Evolutionary conservation across 2,329 filamentous ascomycete genomes (phyloP).

Genomic region (Ophiostoma pallidulum): DNA sequence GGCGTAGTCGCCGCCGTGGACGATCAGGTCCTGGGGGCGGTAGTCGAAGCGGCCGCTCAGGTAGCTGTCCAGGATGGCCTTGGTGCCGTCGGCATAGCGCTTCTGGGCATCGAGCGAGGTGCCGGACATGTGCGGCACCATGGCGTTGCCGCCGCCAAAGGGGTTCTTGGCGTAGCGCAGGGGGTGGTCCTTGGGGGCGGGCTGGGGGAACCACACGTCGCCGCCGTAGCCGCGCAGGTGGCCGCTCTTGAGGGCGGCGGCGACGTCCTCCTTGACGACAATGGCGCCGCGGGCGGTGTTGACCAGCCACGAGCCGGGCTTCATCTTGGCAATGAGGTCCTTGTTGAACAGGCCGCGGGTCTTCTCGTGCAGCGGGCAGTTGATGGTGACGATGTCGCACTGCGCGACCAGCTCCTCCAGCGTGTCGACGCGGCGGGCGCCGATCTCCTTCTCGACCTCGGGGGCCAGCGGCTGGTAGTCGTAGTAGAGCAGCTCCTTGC

Average conservation of each 20-base stretch:
- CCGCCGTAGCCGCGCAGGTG: constrained; percentile 85
- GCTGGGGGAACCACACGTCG: constrained; percentile 96
- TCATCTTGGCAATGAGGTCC: constrained; percentile 96
- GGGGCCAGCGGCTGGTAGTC: constrained; percentile 91
- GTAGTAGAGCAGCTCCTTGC: constrained; percentile 98
- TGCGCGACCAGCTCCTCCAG: constrained; percentile 91
- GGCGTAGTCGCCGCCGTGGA: constrained; percentile 81
- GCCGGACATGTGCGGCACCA: constrained; percentile 98
- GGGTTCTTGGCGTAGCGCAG: constrained; percentile 90
- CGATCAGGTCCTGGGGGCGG: constrained; percentile 81
- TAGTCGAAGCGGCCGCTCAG: constrained; percentile 83
- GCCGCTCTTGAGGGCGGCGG: constrained; percentile 81
- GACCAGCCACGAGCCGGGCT: constrained; percentile 92
- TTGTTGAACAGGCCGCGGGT: constrained; percentile 96
- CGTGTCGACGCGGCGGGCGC: constrained; percentile 75
- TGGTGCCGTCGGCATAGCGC: constrained; percentile 78
- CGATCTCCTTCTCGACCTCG: constrained; percentile 91
- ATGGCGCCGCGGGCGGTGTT: constrained; percentile 99
- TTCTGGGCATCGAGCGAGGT: constrained; percentile 97
- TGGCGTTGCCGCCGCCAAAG: constrained; percentile 95
- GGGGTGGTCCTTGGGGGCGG: constrained; percentile 83
- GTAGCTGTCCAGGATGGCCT: constrained; percentile 87
- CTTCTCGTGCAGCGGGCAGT: constrained; percentile 98
- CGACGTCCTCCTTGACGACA: constrained; percentile 98
- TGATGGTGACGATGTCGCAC: constrained; percentile 98